These are phyloP conservation scores for Sphagnum magellanicum DNA, from an alignment of 228 moss, liverwort and hornwort species.

Conservation along the genomic window DNA sequence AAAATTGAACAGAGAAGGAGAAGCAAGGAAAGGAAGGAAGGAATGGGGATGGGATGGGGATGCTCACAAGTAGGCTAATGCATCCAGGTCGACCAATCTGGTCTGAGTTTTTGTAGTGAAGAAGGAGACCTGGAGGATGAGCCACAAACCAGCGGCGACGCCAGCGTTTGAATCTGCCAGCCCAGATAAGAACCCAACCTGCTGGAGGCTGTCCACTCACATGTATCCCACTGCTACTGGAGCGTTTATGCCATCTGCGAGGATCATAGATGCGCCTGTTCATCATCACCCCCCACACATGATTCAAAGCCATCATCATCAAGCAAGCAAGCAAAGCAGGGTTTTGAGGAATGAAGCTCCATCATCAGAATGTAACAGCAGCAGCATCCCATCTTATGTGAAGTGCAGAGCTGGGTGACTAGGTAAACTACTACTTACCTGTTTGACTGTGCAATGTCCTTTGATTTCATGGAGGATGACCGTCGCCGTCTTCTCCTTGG, in stretches of 20 bases:
- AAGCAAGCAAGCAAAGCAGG: too few relatives aligned
- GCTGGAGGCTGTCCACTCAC: slow-evolving; percentile 90
- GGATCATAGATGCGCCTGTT: slow-evolving; percentile 88
- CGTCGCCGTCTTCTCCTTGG: too few relatives aligned
- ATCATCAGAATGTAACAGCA: too few relatives aligned
- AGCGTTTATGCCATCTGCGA: slow-evolving; percentile 85
- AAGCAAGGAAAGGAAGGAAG: not conserved
- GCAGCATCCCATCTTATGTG: too few relatives aligned
- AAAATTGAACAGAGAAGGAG: not conserved
- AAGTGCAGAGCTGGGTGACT: too few relatives aligned
- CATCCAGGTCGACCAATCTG: slow-evolving; percentile 95
- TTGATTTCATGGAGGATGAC: too few relatives aligned
- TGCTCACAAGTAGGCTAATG: slow-evolving; percentile 77
- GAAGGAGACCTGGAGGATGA: slow-evolving; percentile 91
- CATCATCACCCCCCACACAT: too few relatives aligned
- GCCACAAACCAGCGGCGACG: slow-evolving; percentile 99
- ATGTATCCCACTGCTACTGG: slow-evolving; percentile 31
- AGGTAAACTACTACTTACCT: too few relatives aligned
- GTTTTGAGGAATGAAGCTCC: too few relatives aligned
- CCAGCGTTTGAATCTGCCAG: slow-evolving; percentile 98
- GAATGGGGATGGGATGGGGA: slow-evolving; percentile 4
- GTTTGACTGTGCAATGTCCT: too few relatives aligned
- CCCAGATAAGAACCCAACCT: slow-evolving; percentile 98
- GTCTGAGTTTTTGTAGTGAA: slow-evolving; percentile 89
- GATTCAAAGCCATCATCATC: too few relatives aligned